Evolutionary conservation across 2,329 filamentous ascomycete species (phyloP).

Genomic region (Fonsecaea pedrosoi): DNA sequence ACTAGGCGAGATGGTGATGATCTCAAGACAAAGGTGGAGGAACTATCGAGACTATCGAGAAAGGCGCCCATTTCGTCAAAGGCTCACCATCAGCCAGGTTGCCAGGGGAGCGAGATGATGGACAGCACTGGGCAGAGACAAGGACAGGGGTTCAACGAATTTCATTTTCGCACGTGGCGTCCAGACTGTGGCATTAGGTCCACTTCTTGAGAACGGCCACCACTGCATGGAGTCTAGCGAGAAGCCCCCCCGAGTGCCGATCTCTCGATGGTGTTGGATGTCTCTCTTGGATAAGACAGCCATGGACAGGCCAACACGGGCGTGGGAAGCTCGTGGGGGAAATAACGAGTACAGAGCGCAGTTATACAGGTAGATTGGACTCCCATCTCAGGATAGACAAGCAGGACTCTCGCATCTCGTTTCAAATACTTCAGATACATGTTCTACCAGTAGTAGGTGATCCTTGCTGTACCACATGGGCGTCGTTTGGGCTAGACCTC

Average conservation of each 20-base stretch:
- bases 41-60: neutral
- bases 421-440: neutral
- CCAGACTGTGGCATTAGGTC: slow-evolving; percentile 10
- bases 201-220: neutral
- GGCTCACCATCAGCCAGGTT: slow-evolving; percentile 1
- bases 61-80: neutral
- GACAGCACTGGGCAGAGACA: neutral
- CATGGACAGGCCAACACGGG: neutral
- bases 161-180: slow-evolving; percentile 19
- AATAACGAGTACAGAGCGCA: neutral
- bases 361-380: too few relatives aligned
- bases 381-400: neutral
- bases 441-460: neutral
- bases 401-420: neutral
- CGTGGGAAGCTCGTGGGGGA: neutral
- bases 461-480: neutral
- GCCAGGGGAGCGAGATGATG: slow-evolving; percentile 21
- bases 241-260: slow-evolving; percentile 4
- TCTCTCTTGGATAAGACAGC: neutral
- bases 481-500: neutral
- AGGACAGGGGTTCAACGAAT: slow-evolving; percentile 8
- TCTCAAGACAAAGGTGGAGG: neutral
- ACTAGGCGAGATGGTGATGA: neutral
- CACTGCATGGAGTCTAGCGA: slow-evolving; percentile 1
- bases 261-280: slow-evolving; percentile 1